Percentiles rank a stretch among this genome's conserved stretches.
These are phyloP conservation scores for Panicum hallii DNA, from an alignment of 202 grass and related monocot species.

Conservation along the genomic window DNA sequence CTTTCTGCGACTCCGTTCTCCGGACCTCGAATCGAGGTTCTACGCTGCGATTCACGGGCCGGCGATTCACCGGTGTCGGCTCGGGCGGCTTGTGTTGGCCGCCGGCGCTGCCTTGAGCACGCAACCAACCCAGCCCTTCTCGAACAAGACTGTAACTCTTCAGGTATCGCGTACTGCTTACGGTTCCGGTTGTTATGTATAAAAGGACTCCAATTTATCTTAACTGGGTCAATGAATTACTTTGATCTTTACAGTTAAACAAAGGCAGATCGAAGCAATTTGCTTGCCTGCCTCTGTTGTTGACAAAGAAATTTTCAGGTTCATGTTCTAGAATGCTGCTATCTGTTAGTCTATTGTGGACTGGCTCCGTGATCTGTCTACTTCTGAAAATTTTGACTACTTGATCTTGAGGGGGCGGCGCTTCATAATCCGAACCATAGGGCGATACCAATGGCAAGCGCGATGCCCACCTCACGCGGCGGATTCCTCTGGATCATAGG, in stretches of 20 bases:
- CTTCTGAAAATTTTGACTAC: slow-evolving; percentile 7
- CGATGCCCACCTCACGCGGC: slow-evolving; percentile 43
- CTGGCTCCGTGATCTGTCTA: slow-evolving; percentile 25
- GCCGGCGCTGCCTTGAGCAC: too few relatives aligned
- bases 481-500: slow-evolving; percentile 57
- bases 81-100: too few relatives aligned
- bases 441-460: slow-evolving; percentile 46
- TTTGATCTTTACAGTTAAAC: slow-evolving; percentile 16
- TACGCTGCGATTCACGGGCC: too few relatives aligned
- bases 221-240: not conserved
- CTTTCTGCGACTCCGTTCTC: too few relatives aligned
- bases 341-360: slow-evolving; percentile 37
- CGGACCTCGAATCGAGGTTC: too few relatives aligned
- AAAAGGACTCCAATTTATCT: not conserved
- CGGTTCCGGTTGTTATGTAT: not conserved
- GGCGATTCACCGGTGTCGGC: too few relatives aligned
- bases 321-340: not conserved
- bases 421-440: slow-evolving; percentile 51
- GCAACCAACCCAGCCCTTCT: too few relatives aligned
- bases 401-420: slow-evolving; percentile 22
- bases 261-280: not conserved
- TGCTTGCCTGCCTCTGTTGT: not conserved
- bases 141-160: too few relatives aligned
- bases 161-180: not conserved
- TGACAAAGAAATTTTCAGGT: slow-evolving; percentile 28